These are phyloP conservation scores for Penicillium crustosum DNA, from an alignment of 2,329 filamentous ascomycete genomes.

Conservation along the genomic window DNA sequence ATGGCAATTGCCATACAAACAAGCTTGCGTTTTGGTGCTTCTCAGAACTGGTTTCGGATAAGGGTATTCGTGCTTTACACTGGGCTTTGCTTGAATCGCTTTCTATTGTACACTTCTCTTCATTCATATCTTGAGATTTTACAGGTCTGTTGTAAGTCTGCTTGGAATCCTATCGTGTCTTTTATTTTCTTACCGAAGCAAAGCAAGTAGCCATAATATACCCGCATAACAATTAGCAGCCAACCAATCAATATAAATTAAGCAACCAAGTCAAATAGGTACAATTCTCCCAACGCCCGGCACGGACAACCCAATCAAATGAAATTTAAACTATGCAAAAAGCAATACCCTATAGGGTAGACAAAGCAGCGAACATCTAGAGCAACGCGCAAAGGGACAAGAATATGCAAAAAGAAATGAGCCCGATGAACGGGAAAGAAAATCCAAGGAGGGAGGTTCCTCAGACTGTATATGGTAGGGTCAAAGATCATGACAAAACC, in stretches of 20 bases:
- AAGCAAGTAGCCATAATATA: neutral
- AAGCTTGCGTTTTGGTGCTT: conserved; percentile 2
- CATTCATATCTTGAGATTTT: neutral
- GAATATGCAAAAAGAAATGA: neutral
- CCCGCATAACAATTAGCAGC: neutral
- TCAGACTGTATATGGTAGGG: neutral
- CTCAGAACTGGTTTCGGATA: conserved; percentile 4
- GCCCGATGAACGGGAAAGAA: neutral
- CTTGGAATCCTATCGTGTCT: neutral
- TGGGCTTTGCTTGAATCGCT: neutral
- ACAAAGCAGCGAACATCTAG: neutral
- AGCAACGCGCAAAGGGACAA: neutral
- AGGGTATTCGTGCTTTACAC: neutral
- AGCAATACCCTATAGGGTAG: neutral
- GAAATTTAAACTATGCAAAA: neutral
- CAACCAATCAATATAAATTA: neutral
- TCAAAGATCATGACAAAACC: neutral
- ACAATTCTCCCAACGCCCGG: conserved; percentile 5
- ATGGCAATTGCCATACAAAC: neutral
- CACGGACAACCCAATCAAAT: neutral
- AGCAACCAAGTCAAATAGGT: neutral
- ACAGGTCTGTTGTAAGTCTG: neutral
- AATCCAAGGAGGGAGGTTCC: neutral
- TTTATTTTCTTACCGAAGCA: neutral
- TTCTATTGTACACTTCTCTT: neutral